Percentiles rank a stretch among this genome's conserved stretches.
Conservation (phyloP, 352 stramenopile species). For the Pythium aquatile region DNA sequence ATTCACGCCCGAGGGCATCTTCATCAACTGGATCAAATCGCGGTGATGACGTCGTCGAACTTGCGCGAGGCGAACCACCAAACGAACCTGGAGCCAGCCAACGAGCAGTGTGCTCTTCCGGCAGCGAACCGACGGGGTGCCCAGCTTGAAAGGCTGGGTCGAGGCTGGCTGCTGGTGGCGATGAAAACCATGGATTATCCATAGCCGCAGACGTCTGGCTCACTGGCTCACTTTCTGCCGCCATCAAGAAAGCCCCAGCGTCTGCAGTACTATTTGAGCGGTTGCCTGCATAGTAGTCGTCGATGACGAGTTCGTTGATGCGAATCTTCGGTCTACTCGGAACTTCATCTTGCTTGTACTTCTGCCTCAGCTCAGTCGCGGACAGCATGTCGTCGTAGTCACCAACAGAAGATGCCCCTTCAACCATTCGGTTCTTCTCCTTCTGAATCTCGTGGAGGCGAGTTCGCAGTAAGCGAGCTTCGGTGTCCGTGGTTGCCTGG, state of each 20-base stretch:
- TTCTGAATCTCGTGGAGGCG: slow-evolving; percentile 74
- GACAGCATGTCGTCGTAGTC: slow-evolving; percentile 55
- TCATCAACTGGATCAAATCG: slow-evolving; percentile 55
- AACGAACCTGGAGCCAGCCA: slow-evolving; percentile 43
- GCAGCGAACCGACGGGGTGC: slow-evolving; percentile 36
- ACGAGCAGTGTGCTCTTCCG: slow-evolving; percentile 60
- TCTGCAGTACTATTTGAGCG: slow-evolving; percentile 8
- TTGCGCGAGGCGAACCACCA: slow-evolving; percentile 6
- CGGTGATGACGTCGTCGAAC: slow-evolving; percentile 28
- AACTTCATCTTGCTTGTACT: slow-evolving; percentile 47
- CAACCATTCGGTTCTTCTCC: slow-evolving; percentile 63
- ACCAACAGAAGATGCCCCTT: slow-evolving; percentile 26
- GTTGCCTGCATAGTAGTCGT: slow-evolving; percentile 75
- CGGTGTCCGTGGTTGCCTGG: slow-evolving; percentile 71
- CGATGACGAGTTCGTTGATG: slow-evolving; percentile 85
- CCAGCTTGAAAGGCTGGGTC: slow-evolving; percentile 14
- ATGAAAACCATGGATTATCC: slow-evolving; percentile 70
- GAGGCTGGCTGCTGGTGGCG: neutral
- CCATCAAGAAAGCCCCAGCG: slow-evolving; percentile 62
- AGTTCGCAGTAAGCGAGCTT: slow-evolving; percentile 76
- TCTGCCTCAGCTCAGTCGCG: slow-evolving; percentile 48
- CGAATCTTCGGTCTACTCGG: slow-evolving; percentile 38
- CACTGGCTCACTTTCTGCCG: slow-evolving; percentile 25
- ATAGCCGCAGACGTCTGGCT: neutral
- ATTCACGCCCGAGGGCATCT: slow-evolving; percentile 22